These are phyloP conservation scores for Warburgia ugandensis DNA, from an alignment of 164 flowering plant species.

Conservation along the genomic window DNA sequence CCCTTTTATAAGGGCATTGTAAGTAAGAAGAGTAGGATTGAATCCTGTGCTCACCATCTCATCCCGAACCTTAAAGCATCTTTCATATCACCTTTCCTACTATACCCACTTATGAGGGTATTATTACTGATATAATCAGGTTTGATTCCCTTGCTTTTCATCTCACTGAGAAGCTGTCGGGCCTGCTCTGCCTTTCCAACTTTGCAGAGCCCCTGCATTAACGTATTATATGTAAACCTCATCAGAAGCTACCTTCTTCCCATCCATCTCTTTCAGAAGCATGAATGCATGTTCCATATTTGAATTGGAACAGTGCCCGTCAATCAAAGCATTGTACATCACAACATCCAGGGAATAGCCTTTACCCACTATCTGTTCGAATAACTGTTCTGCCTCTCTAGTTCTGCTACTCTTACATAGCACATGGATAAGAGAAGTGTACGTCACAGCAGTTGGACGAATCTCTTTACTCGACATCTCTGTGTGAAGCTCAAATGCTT, in stretches of 20 bases:
- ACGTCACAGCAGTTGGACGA: slow-evolving; percentile 52
- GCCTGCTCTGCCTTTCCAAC: slow-evolving; percentile 77
- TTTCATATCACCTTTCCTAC: slow-evolving; percentile 65
- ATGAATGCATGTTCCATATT: slow-evolving; percentile 32
- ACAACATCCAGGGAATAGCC: slow-evolving; percentile 60
- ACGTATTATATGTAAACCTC: slow-evolving; percentile 77
- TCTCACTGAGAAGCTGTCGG: slow-evolving; percentile 55
- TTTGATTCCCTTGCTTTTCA: slow-evolving; percentile 61
- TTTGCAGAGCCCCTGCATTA: slow-evolving; percentile 72
- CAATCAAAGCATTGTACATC: slow-evolving; percentile 64
- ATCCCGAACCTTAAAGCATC: slow-evolving; percentile 67
- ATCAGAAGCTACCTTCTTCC: slow-evolving; percentile 49
- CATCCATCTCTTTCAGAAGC: slow-evolving; percentile 57
- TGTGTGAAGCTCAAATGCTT: slow-evolving; percentile 53
- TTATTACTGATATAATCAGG: slow-evolving; percentile 80
- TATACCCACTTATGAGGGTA: slow-evolving; percentile 81
- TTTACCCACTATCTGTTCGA: slow-evolving; percentile 27
- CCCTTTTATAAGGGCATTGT: slow-evolving; percentile 79
- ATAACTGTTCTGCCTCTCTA: slow-evolving; percentile 69
- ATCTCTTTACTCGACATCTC: slow-evolving; percentile 60
- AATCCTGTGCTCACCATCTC: slow-evolving; percentile 77
- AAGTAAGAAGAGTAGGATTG: slow-evolving; percentile 74
- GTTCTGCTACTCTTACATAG: slow-evolving; percentile 45
- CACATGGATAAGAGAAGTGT: slow-evolving; percentile 66
- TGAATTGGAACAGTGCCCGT: slow-evolving; percentile 52